phyloP scores from a whole-genome alignment of 179 eudicot species.

The Patellifolia procumbens region DNA sequence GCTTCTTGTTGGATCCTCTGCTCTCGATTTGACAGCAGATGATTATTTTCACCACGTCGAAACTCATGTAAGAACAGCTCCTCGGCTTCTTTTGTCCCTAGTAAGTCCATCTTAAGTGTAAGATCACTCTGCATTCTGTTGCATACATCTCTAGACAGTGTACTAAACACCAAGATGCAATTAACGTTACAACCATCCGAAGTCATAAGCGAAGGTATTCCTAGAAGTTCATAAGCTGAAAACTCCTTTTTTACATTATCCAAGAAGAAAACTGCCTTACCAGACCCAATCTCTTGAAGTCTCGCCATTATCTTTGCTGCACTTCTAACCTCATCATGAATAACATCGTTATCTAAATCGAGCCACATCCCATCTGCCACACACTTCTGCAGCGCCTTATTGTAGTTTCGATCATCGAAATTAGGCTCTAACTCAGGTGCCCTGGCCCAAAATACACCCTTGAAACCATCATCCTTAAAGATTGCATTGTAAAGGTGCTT shows the following conservation, averaged over 20 bases:
- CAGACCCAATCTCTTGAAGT: slow-evolving; percentile 9
- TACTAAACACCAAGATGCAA: slow-evolving; percentile 21
- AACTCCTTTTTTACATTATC: slow-evolving; percentile 18
- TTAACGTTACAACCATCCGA: neutral
- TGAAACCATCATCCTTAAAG: neutral
- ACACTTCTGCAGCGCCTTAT: slow-evolving; percentile 9
- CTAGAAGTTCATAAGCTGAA: slow-evolving; percentile 16
- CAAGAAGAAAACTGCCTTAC: slow-evolving; percentile 13
- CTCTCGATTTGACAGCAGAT: neutral
- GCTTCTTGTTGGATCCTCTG: neutral
- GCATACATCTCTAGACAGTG: slow-evolving; percentile 19
- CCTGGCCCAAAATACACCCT: slow-evolving; percentile 23
- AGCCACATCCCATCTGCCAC: slow-evolving; percentile 21
- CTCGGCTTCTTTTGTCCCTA: slow-evolving; percentile 9
- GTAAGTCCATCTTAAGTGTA: slow-evolving; percentile 8
- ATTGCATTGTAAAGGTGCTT: slow-evolving; percentile 22
- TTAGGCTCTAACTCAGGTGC: slow-evolving; percentile 6
- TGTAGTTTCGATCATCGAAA: neutral
- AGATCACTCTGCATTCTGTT: slow-evolving; percentile 15
- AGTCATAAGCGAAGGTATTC: slow-evolving; percentile 5
- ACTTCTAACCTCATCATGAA: slow-evolving; percentile 16
- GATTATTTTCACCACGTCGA: neutral
- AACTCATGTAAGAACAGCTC: slow-evolving; percentile 18
- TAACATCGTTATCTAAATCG: neutral
- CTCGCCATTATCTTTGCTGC: slow-evolving; percentile 9